Evolutionary conservation across 345 rosid species (phyloP).

Genomic region (Moringa oleifera): DNA sequence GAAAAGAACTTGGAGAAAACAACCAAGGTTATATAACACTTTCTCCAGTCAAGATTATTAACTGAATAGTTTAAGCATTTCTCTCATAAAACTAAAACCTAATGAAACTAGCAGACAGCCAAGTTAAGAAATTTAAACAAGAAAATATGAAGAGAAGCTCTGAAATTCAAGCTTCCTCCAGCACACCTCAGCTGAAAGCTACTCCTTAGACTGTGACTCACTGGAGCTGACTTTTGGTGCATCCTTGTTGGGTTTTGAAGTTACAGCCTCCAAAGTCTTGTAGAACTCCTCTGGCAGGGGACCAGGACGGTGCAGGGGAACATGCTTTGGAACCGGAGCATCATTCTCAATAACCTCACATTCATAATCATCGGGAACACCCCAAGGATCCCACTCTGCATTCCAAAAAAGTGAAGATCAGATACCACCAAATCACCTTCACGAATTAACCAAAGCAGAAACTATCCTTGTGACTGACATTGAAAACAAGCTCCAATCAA

Average conservation of each 20-base stretch:
- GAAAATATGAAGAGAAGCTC: constrained; percentile 14
- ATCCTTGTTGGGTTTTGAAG: constrained; percentile 22
- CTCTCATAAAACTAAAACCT: constrained; percentile 11
- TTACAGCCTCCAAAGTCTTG: constrained; percentile 58
- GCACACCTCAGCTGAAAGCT: constrained; percentile 8
- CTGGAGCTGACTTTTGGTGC: constrained; percentile 43
- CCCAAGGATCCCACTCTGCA: constrained; percentile 99
- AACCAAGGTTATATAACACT: background rate
- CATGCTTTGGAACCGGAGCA: constrained; percentile 89
- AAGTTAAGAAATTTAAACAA: constrained; percentile 23
- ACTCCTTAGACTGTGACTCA: constrained; percentile 46
- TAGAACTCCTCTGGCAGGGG: constrained; percentile 93
- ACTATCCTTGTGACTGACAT: background rate
- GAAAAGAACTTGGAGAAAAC: background rate
- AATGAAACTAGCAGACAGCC: constrained; percentile 26
- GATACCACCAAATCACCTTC: background rate
- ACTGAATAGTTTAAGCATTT: constrained; percentile 19
- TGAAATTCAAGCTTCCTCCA: constrained; percentile 12
- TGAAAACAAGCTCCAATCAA: background rate
- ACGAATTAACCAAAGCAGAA: background rate
- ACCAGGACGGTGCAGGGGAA: constrained; percentile 91
- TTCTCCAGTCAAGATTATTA: constrained; percentile 29
- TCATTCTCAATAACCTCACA: constrained; percentile 90
- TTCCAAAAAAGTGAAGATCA: background rate
- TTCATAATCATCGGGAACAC: constrained; percentile 88